These are phyloP conservation scores for Fusarium burgessii DNA, from an alignment of 2,329 filamentous ascomycete species.

Conservation along the genomic window DNA sequence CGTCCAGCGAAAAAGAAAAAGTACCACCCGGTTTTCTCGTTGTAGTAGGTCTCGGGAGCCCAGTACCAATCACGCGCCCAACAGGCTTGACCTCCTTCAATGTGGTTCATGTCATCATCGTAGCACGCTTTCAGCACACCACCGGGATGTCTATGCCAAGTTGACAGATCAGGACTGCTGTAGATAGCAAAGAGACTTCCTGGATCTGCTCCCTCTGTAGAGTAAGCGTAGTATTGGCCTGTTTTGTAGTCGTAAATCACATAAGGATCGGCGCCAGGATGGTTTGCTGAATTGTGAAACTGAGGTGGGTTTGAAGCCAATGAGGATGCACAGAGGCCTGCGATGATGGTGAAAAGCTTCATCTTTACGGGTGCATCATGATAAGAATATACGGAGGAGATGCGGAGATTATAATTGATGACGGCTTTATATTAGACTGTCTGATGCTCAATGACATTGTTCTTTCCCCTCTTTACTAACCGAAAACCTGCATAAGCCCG, in stretches of 20 bases:
- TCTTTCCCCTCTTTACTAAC: constrained; percentile 27
- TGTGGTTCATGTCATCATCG: constrained; percentile 45
- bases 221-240: constrained; percentile 52
- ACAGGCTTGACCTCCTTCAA: constrained; percentile 51
- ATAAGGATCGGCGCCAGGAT: constrained; percentile 51
- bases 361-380: neutral
- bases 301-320: constrained; percentile 38
- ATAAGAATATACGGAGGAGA: neutral
- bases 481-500: constrained; percentile 15
- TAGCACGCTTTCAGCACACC: constrained; percentile 51
- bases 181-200: constrained; percentile 52
- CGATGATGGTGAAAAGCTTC: constrained; percentile 4
- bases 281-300: constrained; percentile 51
- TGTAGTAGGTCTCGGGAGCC: constrained; percentile 54
- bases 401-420: neutral
- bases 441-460: constrained; percentile 14
- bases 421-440: neutral
- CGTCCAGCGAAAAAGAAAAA: constrained; percentile 54
- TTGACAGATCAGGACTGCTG: constrained; percentile 52
- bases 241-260: constrained; percentile 49
- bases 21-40: constrained; percentile 53
- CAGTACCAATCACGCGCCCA: constrained; percentile 54
- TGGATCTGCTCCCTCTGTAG: constrained; percentile 51
- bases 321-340: constrained; percentile 6
- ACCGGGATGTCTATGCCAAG: constrained; percentile 51